Percentiles rank a stretch among this genome's conserved stretches.
phyloP scores from a whole-genome alignment of 208 protist genomes.

The Lotmaria passim region DNA sequence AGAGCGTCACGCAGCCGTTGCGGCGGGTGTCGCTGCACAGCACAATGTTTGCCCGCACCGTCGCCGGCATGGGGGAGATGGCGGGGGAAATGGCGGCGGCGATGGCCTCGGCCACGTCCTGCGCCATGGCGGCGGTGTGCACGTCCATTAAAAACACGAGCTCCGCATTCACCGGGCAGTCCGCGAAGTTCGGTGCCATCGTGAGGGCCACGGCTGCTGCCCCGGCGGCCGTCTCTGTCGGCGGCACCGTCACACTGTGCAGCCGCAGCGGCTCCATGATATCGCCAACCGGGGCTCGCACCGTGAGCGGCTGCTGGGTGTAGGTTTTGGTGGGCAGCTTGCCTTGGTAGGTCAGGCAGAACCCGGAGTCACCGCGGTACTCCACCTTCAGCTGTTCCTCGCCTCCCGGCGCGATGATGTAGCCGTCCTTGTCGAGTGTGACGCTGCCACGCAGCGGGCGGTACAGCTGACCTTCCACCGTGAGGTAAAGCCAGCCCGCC shows the following conservation, averaged over 20 bases:
- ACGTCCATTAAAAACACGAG: constrained; percentile 70
- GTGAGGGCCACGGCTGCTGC: constrained; percentile 49
- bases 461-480: constrained; percentile 41
- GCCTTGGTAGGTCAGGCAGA: constrained; percentile 36
- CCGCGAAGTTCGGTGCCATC: constrained; percentile 54
- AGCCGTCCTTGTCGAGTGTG: constrained; percentile 34
- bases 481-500: constrained; percentile 12
- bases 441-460: constrained; percentile 58
- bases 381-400: constrained; percentile 15
- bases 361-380: constrained; percentile 52
- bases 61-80: constrained; percentile 40
- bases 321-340: constrained; percentile 23
- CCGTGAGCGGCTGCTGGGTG: constrained; percentile 29
- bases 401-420: constrained; percentile 2
- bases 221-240: constrained; percentile 24
- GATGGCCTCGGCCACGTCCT: constrained; percentile 43
- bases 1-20: constrained; percentile 24
- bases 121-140: constrained; percentile 34
- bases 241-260: constrained; percentile 22
- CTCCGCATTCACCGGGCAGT: constrained; percentile 58
- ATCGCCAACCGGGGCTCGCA: constrained; percentile 45
- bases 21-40: constrained; percentile 40
- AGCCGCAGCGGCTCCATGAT: constrained; percentile 67
- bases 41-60: constrained; percentile 60
- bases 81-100: constrained; percentile 35